These are phyloP conservation scores for Tylopilus vinaceipallidus DNA, from an alignment of 768 basidiomycete species.

Conservation along the genomic window DNA sequence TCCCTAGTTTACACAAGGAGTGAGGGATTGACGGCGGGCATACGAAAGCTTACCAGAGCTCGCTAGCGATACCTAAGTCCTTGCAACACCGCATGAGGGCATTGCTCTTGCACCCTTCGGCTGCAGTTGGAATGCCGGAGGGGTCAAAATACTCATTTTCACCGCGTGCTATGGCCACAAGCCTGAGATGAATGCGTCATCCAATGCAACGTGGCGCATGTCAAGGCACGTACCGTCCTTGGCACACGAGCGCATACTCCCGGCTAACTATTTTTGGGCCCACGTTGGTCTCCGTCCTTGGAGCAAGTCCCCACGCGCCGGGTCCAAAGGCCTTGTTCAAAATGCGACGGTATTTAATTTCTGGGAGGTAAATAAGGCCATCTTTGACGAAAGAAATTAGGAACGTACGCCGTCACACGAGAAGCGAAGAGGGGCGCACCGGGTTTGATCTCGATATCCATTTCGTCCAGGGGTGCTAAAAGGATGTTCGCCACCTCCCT, in stretches of 20 bases:
- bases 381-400: constrained; percentile 45
- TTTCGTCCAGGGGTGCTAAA: constrained; percentile 68
- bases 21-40: background rate
- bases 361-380: constrained; percentile 91
- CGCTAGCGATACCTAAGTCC: constrained; percentile 92
- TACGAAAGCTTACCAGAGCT: constrained; percentile 72
- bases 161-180: constrained; percentile 88
- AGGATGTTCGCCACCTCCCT: constrained; percentile 72
- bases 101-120: constrained; percentile 94
- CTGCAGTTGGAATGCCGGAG: constrained; percentile 86
- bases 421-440: constrained; percentile 44
- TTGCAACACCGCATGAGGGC: constrained; percentile 98
- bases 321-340: constrained; percentile 94
- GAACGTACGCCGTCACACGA: too few species aligned
- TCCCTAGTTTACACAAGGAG: constrained; percentile 55
- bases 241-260: constrained; percentile 92
- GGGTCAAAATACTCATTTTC: constrained; percentile 98
- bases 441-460: constrained; percentile 92
- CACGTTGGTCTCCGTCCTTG: constrained; percentile 88
- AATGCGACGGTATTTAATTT: constrained; percentile 93
- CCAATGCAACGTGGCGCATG: background rate
- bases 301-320: constrained; percentile 95
- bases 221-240: constrained; percentile 64
- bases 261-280: constrained; percentile 84
- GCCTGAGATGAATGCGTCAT: constrained; percentile 39